A percentile compares a stretch with the other conserved stretches of the same genome.
Conservation (phyloP, 2,329 filamentous ascomycete genomes). For the Fulvia fulva region DNA sequence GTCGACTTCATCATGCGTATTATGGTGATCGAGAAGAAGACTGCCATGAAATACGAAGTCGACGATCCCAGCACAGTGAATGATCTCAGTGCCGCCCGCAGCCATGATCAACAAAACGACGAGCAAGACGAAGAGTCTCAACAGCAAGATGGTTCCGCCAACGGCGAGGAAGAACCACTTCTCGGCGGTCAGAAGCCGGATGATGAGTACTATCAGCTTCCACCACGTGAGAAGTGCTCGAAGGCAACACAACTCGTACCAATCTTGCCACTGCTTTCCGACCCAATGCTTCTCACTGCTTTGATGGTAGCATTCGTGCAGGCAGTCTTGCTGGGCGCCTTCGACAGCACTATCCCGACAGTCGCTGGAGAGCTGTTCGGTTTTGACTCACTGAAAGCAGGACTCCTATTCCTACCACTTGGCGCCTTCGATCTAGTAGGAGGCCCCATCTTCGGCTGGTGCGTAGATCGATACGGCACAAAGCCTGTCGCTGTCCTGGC, state of each 20-base stretch:
- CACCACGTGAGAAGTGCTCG: slow-evolving; percentile 35
- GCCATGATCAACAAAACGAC: slow-evolving; percentile 16
- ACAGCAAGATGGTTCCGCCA: slow-evolving; percentile 6
- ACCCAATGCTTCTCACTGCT: slow-evolving; percentile 40
- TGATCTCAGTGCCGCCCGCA: slow-evolving; percentile 17
- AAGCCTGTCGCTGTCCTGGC: slow-evolving; percentile 41
- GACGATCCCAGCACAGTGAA: slow-evolving; percentile 25
- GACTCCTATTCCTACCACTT: slow-evolving; percentile 46
- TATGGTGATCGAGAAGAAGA: slow-evolving; percentile 60
- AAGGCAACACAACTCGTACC: slow-evolving; percentile 37
- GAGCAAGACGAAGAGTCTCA: slow-evolving; percentile 19
- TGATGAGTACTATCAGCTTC: slow-evolving; percentile 43
- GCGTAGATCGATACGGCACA: slow-evolving; percentile 45
- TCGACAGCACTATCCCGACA: slow-evolving; percentile 48
- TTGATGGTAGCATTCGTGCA: slow-evolving; percentile 43
- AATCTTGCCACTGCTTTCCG: slow-evolving; percentile 44
- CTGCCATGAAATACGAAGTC: slow-evolving; percentile 45
- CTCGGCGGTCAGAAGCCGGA: slow-evolving; percentile 33
- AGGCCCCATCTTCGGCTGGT: slow-evolving; percentile 47
- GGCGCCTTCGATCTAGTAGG: slow-evolving; percentile 43
- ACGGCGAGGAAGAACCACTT: slow-evolving; percentile 38
- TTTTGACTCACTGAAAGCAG: slow-evolving; percentile 43
- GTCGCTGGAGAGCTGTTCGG: slow-evolving; percentile 41
- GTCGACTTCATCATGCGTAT: slow-evolving; percentile 59
- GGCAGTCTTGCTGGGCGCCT: slow-evolving; percentile 41